Evolutionary conservation across 805 yeast genomes (phyloP).

Genomic region (Saccharomycopsis sp.): DNA sequence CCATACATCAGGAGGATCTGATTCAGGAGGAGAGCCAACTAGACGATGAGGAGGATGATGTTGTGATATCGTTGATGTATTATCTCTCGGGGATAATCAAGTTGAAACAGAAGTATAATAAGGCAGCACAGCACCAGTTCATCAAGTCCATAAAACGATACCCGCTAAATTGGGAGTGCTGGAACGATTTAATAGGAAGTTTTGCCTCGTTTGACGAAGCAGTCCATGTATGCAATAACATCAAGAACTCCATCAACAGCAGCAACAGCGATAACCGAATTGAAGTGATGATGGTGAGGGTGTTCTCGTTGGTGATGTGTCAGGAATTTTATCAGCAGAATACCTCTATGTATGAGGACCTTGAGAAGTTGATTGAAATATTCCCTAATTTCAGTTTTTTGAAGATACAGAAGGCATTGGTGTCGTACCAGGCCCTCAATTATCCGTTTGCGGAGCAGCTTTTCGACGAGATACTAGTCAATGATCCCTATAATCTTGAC

Average conservation of each 20-base stretch:
- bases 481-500: constrained; percentile 83
- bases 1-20: constrained; percentile 1
- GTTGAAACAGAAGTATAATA: constrained; percentile 53
- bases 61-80: constrained; percentile 46
- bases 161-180: constrained; percentile 91
- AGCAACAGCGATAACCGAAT: constrained; percentile 20
- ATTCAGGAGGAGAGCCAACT: constrained; percentile 2
- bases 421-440: constrained; percentile 79
- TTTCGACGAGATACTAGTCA: constrained; percentile 65
- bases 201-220: constrained; percentile 60
- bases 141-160: constrained; percentile 55
- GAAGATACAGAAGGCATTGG: constrained; percentile 73
- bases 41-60: constrained; percentile 18
- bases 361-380: constrained; percentile 41
- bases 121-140: constrained; percentile 54
- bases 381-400: constrained; percentile 74
- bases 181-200: constrained; percentile 72
- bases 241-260: constrained; percentile 24
- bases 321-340: constrained; percentile 78
- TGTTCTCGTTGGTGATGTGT: constrained; percentile 59
- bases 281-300: constrained; percentile 33
- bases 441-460: constrained; percentile 71
- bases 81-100: constrained; percentile 68
- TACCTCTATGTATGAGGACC: constrained; percentile 41
- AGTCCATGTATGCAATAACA: constrained; percentile 28